A percentile compares a stretch with the other conserved stretches of the same genome.
Conservation (phyloP, 2,329 filamentous ascomycete genomes). For the Beauveria bassiana region DNA sequence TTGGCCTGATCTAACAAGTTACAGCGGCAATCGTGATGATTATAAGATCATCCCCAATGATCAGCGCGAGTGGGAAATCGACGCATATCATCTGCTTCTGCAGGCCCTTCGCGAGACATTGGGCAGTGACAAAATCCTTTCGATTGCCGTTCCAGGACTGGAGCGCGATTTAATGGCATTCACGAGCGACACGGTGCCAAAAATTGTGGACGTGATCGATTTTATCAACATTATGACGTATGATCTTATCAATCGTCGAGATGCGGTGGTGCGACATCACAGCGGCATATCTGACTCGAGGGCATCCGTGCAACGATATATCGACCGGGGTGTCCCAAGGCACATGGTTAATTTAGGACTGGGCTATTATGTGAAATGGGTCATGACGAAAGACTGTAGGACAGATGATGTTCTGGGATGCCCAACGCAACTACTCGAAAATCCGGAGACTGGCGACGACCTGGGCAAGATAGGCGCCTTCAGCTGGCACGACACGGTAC, state of each 20-base stretch:
- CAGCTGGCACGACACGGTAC: slow-evolving; percentile 50
- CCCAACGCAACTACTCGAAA: slow-evolving; percentile 48
- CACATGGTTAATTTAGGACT: slow-evolving; percentile 54
- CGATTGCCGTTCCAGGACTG: slow-evolving; percentile 60
- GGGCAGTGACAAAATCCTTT: slow-evolving; percentile 50
- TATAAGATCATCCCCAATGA: slow-evolving; percentile 59
- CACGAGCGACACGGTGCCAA: slow-evolving; percentile 47
- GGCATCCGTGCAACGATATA: slow-evolving; percentile 50
- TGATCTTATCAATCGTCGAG: slow-evolving; percentile 62
- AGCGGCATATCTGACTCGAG: slow-evolving; percentile 51
- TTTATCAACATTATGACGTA: slow-evolving; percentile 65
- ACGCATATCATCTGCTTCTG: slow-evolving; percentile 55
- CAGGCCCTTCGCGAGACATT: slow-evolving; percentile 49
- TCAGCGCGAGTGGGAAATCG: slow-evolving; percentile 52
- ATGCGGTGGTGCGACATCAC: slow-evolving; percentile 57
- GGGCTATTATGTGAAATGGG: slow-evolving; percentile 62
- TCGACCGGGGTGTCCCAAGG: slow-evolving; percentile 42
- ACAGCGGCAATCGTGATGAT: slow-evolving; percentile 59
- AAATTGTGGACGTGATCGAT: slow-evolving; percentile 52
- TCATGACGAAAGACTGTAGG: slow-evolving; percentile 39
- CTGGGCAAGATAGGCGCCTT: slow-evolving; percentile 50
- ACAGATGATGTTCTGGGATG: slow-evolving; percentile 42
- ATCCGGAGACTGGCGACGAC: slow-evolving; percentile 49
- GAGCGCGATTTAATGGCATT: slow-evolving; percentile 61
- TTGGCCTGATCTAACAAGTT: background rate